These are phyloP conservation scores for Umbilicaria muhlenbergii DNA, from an alignment of 495 filamentous ascomycete genomes.

Conservation along the genomic window DNA sequence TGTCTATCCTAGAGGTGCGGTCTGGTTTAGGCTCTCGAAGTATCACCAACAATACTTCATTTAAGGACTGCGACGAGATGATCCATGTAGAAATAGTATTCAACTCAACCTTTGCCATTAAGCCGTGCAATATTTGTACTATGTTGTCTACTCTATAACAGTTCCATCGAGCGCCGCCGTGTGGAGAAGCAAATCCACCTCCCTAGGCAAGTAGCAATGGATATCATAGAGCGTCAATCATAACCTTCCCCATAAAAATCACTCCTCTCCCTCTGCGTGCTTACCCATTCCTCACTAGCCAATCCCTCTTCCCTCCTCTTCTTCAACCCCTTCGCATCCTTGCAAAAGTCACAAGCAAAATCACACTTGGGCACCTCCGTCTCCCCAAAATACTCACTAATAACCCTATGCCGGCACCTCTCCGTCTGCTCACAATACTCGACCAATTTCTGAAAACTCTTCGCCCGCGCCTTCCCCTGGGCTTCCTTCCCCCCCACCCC, in stretches of 20 bases:
- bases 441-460: constrained; percentile 43
- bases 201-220: no score
- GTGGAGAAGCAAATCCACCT: no score
- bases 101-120: no score
- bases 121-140: no score
- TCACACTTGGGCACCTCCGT: constrained; percentile 45
- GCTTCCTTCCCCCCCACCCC: constrained; percentile 12
- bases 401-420: constrained; percentile 58
- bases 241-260: constrained; percentile 24
- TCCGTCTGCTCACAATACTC: constrained; percentile 66
- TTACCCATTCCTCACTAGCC: constrained; percentile 57
- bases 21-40: no score
- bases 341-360: constrained; percentile 82
- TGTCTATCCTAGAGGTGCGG: no score
- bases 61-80: no score
- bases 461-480: constrained; percentile 21
- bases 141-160: no score
- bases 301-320: constrained; percentile 45
- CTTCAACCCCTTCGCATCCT: constrained; percentile 48
- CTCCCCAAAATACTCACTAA: constrained; percentile 75
- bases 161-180: no score
- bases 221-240: constrained; percentile 1
- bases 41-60: no score
- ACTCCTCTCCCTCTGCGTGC: constrained; percentile 51
- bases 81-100: no score